Base-by-base conservation (phyloP, 2,329 filamentous ascomycete species). In the Verticillium isaacii region DNA sequence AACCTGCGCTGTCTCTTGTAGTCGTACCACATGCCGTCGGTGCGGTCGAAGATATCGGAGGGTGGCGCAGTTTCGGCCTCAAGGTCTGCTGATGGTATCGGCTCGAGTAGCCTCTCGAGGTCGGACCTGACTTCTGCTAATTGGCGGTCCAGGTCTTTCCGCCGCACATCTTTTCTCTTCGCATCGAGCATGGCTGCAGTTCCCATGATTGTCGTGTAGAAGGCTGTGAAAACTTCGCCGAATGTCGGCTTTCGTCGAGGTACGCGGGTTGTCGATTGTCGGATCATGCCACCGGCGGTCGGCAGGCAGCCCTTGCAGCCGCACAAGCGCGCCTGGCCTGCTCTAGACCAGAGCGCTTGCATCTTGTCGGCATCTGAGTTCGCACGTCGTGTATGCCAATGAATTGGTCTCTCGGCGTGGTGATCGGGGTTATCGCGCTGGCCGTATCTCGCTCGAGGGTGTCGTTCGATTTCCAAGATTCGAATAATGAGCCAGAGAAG, bases 281-380 rank as follows among this genome's bases (percentile, higher is more conserved):
- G 81, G 63, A 80, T 76, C 63, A 85, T 68, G 55, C 77, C 74
- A 63, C 78, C 77, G 62, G 82, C 71, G 59, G 78, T 76, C 61
- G 82, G 80, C 60, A 84, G 74, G 75, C 87, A 90, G 69, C 84
- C 79, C 67, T 83, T 80, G 77, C 87, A 90, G 74, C 82, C 82
- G 77, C 86, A 89, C 68, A 83, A 80, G 74, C 83, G 84, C 76
- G 81, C 82, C 80, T 84, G 84, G 69, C 83, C 81, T 77, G 85
- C 84, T 77, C 87, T 84, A 74, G 85, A 87, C 87, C 88, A 89
- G 67, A 91, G 73, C 66, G 82, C 81, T 75, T 85, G 85, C 90
- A 92, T 93, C 70, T 72, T 77, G 67, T 70, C 69, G 65, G 71
- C 78, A 77, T 77, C 61, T 67, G 68, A 67, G 57, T 56, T 57